Evolutionary conservation across 495 filamentous ascomycete species (phyloP).

Genomic region (Penicillium silybi): DNA sequence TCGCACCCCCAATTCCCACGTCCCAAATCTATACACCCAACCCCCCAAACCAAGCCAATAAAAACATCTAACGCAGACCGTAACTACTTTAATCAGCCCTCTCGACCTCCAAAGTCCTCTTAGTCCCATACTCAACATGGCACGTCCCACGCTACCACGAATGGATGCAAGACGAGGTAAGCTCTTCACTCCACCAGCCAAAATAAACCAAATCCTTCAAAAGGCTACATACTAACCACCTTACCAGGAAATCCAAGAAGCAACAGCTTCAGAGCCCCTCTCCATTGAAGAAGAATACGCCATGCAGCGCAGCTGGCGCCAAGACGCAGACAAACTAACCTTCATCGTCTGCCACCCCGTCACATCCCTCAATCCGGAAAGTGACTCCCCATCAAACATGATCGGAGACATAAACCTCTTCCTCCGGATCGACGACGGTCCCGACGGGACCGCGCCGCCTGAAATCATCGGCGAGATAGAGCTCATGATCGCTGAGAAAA

Average conservation of each 20-base stretch:
- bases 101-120: constrained; percentile 57
- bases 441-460: constrained; percentile 35
- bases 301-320: constrained; percentile 81
- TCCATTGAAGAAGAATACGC: constrained; percentile 74
- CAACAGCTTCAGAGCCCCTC: constrained; percentile 80
- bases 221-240: constrained; percentile 1
- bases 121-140: constrained; percentile 78
- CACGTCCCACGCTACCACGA: constrained; percentile 80
- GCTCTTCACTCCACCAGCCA: constrained; percentile 6
- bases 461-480: constrained; percentile 70
- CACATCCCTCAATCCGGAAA: constrained; percentile 20
- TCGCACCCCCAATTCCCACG: constrained; percentile 2
- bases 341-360: constrained; percentile 42
- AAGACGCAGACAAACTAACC: constrained; percentile 55
- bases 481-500: constrained; percentile 74
- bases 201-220: not conserved
- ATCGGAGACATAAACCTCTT: constrained; percentile 88
- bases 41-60: not conserved
- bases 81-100: constrained; percentile 49
- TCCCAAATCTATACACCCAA: constrained; percentile 2
- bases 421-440: constrained; percentile 51
- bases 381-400: constrained; percentile 60
- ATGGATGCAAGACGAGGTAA: constrained; percentile 88
- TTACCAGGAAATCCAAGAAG: constrained; percentile 67
- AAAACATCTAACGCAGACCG: not conserved